phyloP scores from a whole-genome alignment of 306 rosid genomes.

The Inga leiocalycina region DNA sequence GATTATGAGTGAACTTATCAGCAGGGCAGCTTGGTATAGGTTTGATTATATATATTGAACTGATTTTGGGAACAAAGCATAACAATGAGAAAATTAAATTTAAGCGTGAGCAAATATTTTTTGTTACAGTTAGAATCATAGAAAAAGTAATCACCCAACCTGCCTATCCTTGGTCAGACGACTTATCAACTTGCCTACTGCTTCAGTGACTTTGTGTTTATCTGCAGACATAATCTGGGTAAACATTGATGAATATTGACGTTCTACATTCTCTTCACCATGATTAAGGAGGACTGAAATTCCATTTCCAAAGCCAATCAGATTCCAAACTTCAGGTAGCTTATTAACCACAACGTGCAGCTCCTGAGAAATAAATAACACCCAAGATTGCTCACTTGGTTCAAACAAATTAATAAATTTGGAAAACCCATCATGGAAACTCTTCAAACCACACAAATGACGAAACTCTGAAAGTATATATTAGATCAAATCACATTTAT shows the following conservation, averaged over 20 bases:
- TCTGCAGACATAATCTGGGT: slow-evolving; percentile 66
- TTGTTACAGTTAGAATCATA: neutral
- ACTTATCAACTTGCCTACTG: slow-evolving; percentile 43
- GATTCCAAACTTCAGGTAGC: slow-evolving; percentile 68
- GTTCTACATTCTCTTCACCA: slow-evolving; percentile 19
- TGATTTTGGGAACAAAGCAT: neutral
- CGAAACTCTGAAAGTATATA: neutral
- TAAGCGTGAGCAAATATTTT: neutral
- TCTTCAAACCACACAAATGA: neutral
- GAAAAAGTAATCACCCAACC: slow-evolving; percentile 38
- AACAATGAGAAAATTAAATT: neutral
- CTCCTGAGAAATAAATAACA: slow-evolving; percentile 52
- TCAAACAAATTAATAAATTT: neutral
- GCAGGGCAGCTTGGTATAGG: too few relatives aligned
- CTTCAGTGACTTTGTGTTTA: slow-evolving; percentile 43
- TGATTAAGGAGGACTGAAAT: slow-evolving; percentile 43
- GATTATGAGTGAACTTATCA: neutral
- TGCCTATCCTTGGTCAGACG: slow-evolving; percentile 62
- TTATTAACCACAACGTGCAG: slow-evolving; percentile 53
- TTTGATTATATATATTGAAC: too few relatives aligned
- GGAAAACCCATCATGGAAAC: neutral
- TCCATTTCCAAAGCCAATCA: slow-evolving; percentile 52
- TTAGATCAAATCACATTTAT: neutral
- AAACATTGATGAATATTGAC: slow-evolving; percentile 49
- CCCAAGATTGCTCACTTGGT: slow-evolving; percentile 7